Conservation (phyloP, 345 rosid genomes). For the Hypericum perforatum region DNA sequence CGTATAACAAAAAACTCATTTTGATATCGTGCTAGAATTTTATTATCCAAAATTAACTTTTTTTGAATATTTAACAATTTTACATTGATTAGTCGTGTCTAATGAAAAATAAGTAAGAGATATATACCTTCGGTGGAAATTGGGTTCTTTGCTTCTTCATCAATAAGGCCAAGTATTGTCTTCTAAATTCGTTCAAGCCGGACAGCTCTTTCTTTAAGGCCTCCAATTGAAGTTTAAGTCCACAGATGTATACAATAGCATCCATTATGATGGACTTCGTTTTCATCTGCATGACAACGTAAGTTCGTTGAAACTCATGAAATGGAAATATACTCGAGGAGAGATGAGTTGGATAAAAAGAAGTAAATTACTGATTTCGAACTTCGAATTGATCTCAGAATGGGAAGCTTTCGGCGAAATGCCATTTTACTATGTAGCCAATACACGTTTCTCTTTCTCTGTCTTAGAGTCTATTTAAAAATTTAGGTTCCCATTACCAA, state of each 20-base stretch:
- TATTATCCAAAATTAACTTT: no score
- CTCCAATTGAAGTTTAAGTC: constrained; percentile 51
- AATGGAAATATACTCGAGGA: not conserved
- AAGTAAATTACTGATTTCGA: constrained; percentile 38
- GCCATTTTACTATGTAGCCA: constrained; percentile 34
- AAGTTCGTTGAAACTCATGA: not conserved
- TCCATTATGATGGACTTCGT: constrained; percentile 31
- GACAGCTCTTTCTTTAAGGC: constrained; percentile 36
- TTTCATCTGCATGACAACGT: constrained; percentile 27
- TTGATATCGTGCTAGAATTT: no score
- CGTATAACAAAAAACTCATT: no score
- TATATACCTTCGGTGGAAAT: constrained; percentile 41
- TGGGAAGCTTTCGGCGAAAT: constrained; percentile 37
- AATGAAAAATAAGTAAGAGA: no score
- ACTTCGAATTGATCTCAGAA: constrained; percentile 30
- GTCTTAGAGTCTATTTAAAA: not conserved
- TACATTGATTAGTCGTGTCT: no score
- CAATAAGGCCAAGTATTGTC: constrained; percentile 23
- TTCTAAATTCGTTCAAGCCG: constrained; percentile 32
- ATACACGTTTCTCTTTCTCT: constrained; percentile 21
- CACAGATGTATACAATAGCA: constrained; percentile 36
- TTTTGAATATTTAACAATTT: no score
- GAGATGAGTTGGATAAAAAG: not conserved
- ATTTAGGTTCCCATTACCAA: no score
- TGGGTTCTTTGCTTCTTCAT: constrained; percentile 19